Base-by-base conservation (phyloP, 2,329 filamentous ascomycete species). In the Aspergillus aculeatinus region DNA sequence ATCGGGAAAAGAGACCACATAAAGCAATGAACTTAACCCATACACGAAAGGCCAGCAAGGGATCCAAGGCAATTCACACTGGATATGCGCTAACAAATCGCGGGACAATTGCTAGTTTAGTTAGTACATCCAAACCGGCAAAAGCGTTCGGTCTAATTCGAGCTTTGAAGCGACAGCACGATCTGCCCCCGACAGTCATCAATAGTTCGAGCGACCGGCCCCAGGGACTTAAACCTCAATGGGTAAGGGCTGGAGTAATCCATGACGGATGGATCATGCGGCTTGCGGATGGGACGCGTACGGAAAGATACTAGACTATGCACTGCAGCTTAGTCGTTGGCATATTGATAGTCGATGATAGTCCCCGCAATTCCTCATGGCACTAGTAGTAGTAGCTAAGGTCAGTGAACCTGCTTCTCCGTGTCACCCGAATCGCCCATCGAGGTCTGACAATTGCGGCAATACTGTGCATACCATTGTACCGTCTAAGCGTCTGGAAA, bases 61-160 rank as follows among this genome's bases (percentile, higher is more conserved):
- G 39, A 44, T 16, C 39, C 39, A 19, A 19, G 14, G 14, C n/a
- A 44, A 9, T 44, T 44, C 39, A 19, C 39, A 44, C 39, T 44
- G 16, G 16, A 7, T 5, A 44, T 19, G 39, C 14, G 16, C 39
- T 19, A 44, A 19, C 39, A 44, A 44, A 19, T 44, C 39, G 14
- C 39, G 39, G 39, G 39, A 44, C 16, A 3, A 48, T 31, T 47
- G 50, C 42, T 23, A 29, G 7, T 29, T 29, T 29, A 29, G 7
- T 59, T 44, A 49, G 35, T 47, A 14, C 23, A 31, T 29, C 48
- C 21, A 47, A 54, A 50, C 27, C 33, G 44, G 31, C 55, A 47
- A 59, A 68, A 59, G 58, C 63, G 65, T 64, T 69, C 65, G 65
- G 66, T 66, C 65, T 67, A 66, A 56, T 61, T 55, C 55, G 61